A percentile compares a stretch with the other conserved stretches of the same genome.
These are phyloP conservation scores for Lactarius sp. DNA, from an alignment of 768 basidiomycete species.

Conservation along the genomic window DNA sequence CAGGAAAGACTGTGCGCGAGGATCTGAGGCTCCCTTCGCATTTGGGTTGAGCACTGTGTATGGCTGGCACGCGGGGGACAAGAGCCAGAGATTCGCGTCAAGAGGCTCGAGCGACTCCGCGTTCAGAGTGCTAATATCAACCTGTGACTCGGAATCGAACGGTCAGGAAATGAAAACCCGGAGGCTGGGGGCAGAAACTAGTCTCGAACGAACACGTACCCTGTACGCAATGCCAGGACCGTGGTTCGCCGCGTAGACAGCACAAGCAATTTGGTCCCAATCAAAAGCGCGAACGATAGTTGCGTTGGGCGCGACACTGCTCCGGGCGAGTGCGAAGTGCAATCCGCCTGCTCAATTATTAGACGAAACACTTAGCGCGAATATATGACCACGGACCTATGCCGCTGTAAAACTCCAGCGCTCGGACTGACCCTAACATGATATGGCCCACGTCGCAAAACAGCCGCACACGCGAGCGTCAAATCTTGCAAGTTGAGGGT, in stretches of 20 bases:
- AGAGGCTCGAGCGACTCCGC: conserved; percentile 43
- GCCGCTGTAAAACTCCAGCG: conserved; percentile 71
- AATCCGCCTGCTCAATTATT: conserved; percentile 51
- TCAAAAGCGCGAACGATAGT: conserved; percentile 66
- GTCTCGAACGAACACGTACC: conserved; percentile 34
- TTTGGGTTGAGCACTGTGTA: conserved; percentile 74
- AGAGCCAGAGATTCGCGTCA: conserved; percentile 63
- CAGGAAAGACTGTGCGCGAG: conserved; percentile 71
- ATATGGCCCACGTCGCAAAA: too few relatives aligned
- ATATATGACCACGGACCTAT: conserved; percentile 47
- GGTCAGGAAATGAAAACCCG: too few relatives aligned
- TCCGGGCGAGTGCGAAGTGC: conserved; percentile 58
- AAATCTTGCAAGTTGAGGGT: too few relatives aligned
- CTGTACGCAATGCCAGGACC: conserved; percentile 45
- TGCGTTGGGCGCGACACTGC: conserved; percentile 37
- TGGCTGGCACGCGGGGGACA: conserved; percentile 81
- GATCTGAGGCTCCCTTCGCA: conserved; percentile 66
- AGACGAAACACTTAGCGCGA: too few relatives aligned
- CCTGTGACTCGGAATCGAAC: conserved; percentile 32
- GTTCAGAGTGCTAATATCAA: conserved; percentile 57
- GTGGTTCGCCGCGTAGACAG: conserved; percentile 63
- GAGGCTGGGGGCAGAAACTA: background rate
- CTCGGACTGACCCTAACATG: conserved; percentile 19
- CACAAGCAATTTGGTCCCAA: conserved; percentile 73
- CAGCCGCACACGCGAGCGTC: too few relatives aligned